These are phyloP conservation scores for Teratosphaeria viscida DNA, from an alignment of 2,329 filamentous ascomycete genomes.

Conservation along the genomic window DNA sequence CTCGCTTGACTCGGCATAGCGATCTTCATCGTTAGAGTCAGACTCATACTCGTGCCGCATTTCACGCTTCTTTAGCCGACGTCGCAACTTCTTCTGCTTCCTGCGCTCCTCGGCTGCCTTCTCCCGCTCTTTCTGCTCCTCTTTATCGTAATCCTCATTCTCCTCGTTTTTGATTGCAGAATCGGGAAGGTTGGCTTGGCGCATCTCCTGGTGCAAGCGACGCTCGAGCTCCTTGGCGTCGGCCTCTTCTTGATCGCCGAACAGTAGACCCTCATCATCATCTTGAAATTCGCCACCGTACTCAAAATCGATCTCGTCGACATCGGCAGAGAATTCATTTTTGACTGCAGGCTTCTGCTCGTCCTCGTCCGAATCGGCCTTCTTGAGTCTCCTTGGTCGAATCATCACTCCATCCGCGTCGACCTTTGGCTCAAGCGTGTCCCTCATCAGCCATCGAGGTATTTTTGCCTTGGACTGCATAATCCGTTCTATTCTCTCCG, in stretches of 20 bases:
- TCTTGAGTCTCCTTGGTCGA: conserved; percentile 19
- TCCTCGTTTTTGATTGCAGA: conserved; percentile 38
- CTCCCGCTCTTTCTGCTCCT: conserved; percentile 53
- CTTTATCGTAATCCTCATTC: conserved; percentile 48
- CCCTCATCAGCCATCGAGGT: conserved; percentile 69
- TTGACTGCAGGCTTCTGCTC: conserved; percentile 32
- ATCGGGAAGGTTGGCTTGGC: conserved; percentile 73
- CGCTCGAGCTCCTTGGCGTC: conserved; percentile 54
- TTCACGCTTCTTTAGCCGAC: conserved; percentile 73
- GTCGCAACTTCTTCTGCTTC: conserved; percentile 66
- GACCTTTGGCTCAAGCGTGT: conserved; percentile 28
- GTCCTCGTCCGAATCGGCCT: conserved; percentile 27
- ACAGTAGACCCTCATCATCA: conserved; percentile 68
- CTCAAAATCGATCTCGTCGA: conserved; percentile 57
- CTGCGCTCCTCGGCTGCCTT: conserved; percentile 62
- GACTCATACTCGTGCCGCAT: conserved; percentile 78
- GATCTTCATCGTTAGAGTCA: conserved; percentile 41
- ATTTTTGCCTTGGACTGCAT: conserved; percentile 71
- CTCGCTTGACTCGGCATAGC: conserved; percentile 40
- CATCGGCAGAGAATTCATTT: conserved; percentile 42
- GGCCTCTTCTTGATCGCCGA: conserved; percentile 74
- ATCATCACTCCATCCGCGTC: conserved; percentile 7
- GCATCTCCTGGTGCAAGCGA: conserved; percentile 63
- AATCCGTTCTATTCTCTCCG: conserved; percentile 75
- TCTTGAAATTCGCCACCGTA: conserved; percentile 67